These are phyloP conservation scores for Phalaenopsis hybrid DNA, from an alignment of 116 monocot genomes.

Conservation along the genomic window DNA sequence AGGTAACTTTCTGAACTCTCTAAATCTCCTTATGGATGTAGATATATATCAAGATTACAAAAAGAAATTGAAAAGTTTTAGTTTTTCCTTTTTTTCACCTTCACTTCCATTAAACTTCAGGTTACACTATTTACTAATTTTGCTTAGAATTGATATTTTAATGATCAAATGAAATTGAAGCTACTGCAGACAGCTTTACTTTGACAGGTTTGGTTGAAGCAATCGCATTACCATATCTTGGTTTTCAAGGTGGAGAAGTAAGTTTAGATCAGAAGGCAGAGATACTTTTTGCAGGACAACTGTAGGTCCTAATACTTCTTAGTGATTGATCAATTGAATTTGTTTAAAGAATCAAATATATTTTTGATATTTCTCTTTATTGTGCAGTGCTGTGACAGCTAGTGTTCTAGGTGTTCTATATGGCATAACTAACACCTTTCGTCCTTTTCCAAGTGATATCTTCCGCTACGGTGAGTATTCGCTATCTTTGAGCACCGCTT, in stretches of 20 bases:
- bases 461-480: slow-evolving; percentile 59
- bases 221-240: slow-evolving; percentile 59
- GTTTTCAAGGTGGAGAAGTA: slow-evolving; percentile 42
- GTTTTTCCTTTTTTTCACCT: background rate
- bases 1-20: slow-evolving; percentile 34
- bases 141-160: background rate
- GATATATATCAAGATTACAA: background rate
- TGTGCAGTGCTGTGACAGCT: slow-evolving; percentile 53
- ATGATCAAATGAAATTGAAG: slow-evolving; percentile 32
- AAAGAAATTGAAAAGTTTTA: background rate
- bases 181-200: slow-evolving; percentile 78
- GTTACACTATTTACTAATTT: background rate
- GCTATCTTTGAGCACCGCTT: background rate
- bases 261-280: slow-evolving; percentile 85
- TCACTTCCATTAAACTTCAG: background rate
- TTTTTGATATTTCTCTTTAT: slow-evolving; percentile 18
- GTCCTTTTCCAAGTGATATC: slow-evolving; percentile 67
- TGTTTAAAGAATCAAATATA: background rate
- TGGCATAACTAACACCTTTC: slow-evolving; percentile 72
- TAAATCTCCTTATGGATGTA: background rate
- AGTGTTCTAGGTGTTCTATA: slow-evolving; percentile 64
- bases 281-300: slow-evolving; percentile 66
- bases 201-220: slow-evolving; percentile 70
- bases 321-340: background rate
- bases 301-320: slow-evolving; percentile 36